These are phyloP conservation scores for Marasmius fiardii DNA, from an alignment of 1,284 basidiomycete species.

Conservation along the genomic window DNA sequence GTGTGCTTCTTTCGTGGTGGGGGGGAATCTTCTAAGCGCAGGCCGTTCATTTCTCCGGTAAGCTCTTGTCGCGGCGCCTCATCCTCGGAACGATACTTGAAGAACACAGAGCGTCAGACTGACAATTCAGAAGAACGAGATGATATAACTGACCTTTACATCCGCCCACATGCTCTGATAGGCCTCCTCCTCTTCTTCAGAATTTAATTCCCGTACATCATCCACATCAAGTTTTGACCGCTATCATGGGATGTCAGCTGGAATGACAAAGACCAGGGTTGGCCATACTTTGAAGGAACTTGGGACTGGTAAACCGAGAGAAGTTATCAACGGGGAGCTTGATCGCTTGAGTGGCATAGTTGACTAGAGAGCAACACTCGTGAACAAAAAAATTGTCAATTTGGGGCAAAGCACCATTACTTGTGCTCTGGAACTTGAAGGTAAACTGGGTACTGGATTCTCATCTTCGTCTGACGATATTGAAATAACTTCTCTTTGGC, in stretches of 20 bases:
- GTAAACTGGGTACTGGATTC: not conserved
- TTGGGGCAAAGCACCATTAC: not conserved
- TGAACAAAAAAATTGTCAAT: not conserved
- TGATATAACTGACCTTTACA: too few species aligned
- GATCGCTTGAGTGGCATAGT: not conserved
- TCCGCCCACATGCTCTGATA: too few species aligned
- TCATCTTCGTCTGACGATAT: not conserved
- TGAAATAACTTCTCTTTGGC: not conserved
- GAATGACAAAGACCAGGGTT: not conserved
- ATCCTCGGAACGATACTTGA: too few species aligned
- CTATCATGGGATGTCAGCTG: not conserved
- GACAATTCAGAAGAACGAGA: too few species aligned
- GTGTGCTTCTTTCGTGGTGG: not conserved
- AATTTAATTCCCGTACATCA: not conserved
- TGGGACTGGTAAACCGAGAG: not conserved
- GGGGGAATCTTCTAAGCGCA: not conserved
- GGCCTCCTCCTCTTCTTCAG: not conserved
- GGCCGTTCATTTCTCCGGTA: too few species aligned
- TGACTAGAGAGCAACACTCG: not conserved
- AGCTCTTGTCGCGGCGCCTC: too few species aligned
- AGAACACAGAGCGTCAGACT: too few species aligned
- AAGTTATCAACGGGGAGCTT: not conserved
- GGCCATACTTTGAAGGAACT: not conserved
- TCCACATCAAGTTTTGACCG: not conserved
- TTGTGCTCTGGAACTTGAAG: not conserved